phyloP scores from a whole-genome alignment of 1,284 basidiomycete genomes.

The Boletus semigastroideus region DNA sequence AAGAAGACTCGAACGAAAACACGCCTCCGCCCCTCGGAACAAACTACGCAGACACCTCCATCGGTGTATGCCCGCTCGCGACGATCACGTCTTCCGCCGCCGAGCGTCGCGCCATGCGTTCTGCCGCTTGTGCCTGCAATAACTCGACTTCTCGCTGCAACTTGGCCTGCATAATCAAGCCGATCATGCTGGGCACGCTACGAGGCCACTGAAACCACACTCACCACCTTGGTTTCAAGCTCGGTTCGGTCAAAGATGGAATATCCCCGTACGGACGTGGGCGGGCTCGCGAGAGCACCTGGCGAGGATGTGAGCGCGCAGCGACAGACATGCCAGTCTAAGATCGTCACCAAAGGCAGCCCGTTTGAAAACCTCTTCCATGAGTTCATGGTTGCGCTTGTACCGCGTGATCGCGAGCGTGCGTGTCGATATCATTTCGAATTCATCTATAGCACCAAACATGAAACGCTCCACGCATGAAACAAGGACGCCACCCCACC shows the following conservation, averaged over 20 bases:
- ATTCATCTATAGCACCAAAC: conserved; percentile 51
- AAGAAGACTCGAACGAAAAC: too few relatives aligned
- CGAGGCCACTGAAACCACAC: conserved; percentile 32
- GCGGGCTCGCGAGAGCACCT: conserved; percentile 47
- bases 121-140: conserved; percentile 32
- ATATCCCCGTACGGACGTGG: conserved; percentile 48
- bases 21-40: too few relatives aligned
- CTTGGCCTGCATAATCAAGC: conserved; percentile 18
- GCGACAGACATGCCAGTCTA: background rate
- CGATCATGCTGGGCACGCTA: background rate
- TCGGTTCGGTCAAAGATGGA: conserved; percentile 60
- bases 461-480: background rate
- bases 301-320: conserved; percentile 1
- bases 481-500: conserved; percentile 39
- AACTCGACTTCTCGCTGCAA: conserved; percentile 29
- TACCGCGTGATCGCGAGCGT: conserved; percentile 71
- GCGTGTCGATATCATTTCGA: conserved; percentile 67
- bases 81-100: conserved; percentile 34
- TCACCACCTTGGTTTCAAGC: conserved; percentile 57
- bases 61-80: conserved; percentile 33
- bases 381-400: conserved; percentile 75
- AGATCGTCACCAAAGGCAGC: conserved; percentile 60
- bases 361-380: conserved; percentile 75
- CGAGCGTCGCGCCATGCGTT: conserved; percentile 31
- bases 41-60: conserved; percentile 29